These are phyloP conservation scores for Nitzschia inconspicua DNA, from an alignment of 108 stramenopile genomes.

Conservation along the genomic window DNA sequence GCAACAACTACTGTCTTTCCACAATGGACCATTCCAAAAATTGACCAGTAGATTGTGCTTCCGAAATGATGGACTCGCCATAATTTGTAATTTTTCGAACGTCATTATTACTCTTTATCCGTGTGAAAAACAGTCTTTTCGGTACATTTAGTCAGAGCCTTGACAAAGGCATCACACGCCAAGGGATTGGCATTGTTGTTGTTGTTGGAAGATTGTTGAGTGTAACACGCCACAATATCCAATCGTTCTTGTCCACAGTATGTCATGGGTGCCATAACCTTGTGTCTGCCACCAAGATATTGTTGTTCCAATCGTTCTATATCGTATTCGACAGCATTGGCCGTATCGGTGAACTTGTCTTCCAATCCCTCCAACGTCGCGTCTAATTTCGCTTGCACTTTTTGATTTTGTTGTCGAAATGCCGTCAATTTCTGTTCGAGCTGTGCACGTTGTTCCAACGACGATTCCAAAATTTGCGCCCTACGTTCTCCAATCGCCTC, in stretches of 20 bases:
- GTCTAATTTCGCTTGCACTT: constrained; percentile 18
- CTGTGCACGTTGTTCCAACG: constrained; percentile 14
- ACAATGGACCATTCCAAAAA: no score
- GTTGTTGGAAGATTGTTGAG: constrained; percentile 5
- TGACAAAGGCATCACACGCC: constrained; percentile 21
- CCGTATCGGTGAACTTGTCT: constrained; percentile 25
- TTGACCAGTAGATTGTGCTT: no score
- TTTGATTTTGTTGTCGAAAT: constrained; percentile 23
- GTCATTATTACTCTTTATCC: no score
- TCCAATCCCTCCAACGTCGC: constrained; percentile 17
- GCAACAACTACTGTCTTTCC: no score
- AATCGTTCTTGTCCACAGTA: neutral
- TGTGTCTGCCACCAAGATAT: no score
- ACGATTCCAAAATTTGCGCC: constrained; percentile 6
- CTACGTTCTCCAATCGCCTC: constrained; percentile 31
- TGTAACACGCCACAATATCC: constrained; percentile 18
- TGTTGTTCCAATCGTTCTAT: constrained; percentile 20
- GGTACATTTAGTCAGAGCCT: constrained; percentile 20
- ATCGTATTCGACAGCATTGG: constrained; percentile 28
- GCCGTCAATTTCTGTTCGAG: constrained; percentile 14
- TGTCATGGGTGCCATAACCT: no score
- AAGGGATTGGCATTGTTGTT: constrained; percentile 8
- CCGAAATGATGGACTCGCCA: no score
- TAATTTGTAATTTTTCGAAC: no score
- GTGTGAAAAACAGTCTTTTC: constrained; percentile 22